Conservation (phyloP, 371 early-diverging fungal species). For the Modicella reniformis region DNA sequence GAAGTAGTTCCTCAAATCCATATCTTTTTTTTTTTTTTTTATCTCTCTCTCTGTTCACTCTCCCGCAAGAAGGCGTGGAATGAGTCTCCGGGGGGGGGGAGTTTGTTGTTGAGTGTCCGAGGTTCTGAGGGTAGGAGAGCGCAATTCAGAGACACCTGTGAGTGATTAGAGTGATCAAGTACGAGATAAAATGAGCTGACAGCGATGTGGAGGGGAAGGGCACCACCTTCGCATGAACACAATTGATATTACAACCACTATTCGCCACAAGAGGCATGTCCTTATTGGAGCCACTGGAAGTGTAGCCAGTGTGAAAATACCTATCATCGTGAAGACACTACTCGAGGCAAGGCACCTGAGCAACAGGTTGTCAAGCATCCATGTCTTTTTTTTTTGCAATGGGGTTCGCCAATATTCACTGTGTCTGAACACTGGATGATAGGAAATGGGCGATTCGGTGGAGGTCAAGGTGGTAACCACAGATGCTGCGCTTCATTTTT, state of each 20-base stretch:
- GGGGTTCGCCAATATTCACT: too few species aligned
- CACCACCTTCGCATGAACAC: too few species aligned
- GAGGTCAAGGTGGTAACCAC: constrained; percentile 82
- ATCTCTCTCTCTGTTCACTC: too few species aligned
- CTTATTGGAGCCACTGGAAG: constrained; percentile 90
- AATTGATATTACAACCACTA: neutral
- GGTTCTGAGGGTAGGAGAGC: neutral
- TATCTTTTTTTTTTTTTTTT: constrained; percentile 8
- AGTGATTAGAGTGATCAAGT: neutral
- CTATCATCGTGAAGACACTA: constrained; percentile 69
- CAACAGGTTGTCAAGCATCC: too few species aligned
- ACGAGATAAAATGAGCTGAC: neutral
- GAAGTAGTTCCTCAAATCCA: constrained; percentile 55
- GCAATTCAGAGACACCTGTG: neutral
- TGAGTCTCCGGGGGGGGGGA: neutral
- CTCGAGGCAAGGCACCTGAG: constrained; percentile 48
- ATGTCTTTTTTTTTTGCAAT: too few species aligned
- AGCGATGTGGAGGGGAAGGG: neutral
- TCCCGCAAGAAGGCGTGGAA: too few species aligned
- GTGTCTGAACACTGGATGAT: too few species aligned
- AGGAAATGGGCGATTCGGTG: constrained; percentile 55
- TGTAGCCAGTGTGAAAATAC: constrained; percentile 90
- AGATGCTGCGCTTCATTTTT: constrained; percentile 82
- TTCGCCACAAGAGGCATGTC: constrained; percentile 59
- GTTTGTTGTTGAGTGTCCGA: neutral